These are phyloP conservation scores for Fusarium veterinarium DNA, from an alignment of 2,329 filamentous ascomycete species.

Conservation along the genomic window DNA sequence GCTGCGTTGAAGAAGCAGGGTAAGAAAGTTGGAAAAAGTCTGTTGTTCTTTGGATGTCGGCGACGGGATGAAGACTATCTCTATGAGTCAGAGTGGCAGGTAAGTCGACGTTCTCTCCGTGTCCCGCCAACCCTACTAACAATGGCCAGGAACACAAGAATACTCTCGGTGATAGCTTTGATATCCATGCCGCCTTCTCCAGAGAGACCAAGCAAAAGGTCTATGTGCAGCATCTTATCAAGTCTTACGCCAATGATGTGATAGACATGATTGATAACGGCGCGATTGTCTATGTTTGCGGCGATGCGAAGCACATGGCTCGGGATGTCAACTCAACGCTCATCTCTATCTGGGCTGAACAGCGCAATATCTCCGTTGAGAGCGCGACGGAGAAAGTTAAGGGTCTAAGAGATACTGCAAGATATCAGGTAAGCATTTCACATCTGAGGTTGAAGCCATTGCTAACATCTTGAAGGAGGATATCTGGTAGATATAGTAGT, in stretches of 20 bases:
- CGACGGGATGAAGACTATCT: background rate
- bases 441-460: fast-evolving
- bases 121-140: background rate
- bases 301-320: background rate
- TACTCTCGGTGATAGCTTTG: fast-evolving
- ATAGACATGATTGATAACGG: background rate
- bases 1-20: background rate
- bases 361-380: fast-evolving
- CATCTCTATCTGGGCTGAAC: background rate
- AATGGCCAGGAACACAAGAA: background rate
- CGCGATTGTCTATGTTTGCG: background rate
- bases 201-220: background rate
- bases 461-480: background rate
- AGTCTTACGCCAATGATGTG: background rate
- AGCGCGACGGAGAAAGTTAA: background rate
- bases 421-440: background rate
- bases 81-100: background rate
- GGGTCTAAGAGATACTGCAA: background rate
- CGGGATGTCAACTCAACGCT: background rate
- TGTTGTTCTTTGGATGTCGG: slow-evolving; percentile 10
- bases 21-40: background rate
- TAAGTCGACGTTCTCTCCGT: fast-evolving
- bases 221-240: background rate
- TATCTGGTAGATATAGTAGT: background rate
- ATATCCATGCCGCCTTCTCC: background rate